Conservation (phyloP, 2,329 filamentous ascomycete genomes). For the Calonectria pauciramosa region DNA sequence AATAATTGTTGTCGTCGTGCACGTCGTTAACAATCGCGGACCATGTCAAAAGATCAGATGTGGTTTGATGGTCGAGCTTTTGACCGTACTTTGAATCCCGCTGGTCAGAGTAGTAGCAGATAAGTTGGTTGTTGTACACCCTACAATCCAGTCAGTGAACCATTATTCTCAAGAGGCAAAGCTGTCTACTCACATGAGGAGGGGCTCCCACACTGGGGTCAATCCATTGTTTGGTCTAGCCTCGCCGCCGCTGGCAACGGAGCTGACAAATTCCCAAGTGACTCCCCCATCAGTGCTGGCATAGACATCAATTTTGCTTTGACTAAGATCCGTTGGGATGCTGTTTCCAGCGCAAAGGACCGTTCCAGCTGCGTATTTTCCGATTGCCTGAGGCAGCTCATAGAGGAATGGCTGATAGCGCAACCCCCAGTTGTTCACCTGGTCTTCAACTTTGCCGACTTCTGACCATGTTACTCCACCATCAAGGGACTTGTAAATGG, state of each 20-base stretch:
- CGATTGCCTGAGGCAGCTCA: conserved; percentile 70
- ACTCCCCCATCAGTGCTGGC: conserved; percentile 71
- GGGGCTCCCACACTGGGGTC: conserved; percentile 82
- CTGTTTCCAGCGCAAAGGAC: conserved; percentile 73
- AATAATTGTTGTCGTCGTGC: conserved; percentile 68
- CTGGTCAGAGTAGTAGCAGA: conserved; percentile 81
- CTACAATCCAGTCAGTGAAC: conserved; percentile 42
- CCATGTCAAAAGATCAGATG: conserved; percentile 72
- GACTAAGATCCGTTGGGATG: conserved; percentile 70
- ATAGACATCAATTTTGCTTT: conserved; percentile 79
- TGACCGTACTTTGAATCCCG: conserved; percentile 74
- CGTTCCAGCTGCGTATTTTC: conserved; percentile 71
- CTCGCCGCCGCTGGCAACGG: conserved; percentile 74
- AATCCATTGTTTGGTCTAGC: conserved; percentile 74
- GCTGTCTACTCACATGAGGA: conserved; percentile 60
- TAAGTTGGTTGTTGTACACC: conserved; percentile 69
- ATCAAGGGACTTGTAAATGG: conserved; percentile 67
- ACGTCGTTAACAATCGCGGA: conserved; percentile 70
- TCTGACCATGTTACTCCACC: conserved; percentile 73
- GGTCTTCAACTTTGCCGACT: conserved; percentile 73
- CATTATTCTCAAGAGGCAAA: not conserved
- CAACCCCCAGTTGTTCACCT: conserved; percentile 74
- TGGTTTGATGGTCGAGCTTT: conserved; percentile 76
- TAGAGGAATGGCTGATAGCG: conserved; percentile 80
- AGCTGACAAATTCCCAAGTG: conserved; percentile 77